Evolutionary conservation across 2,329 filamentous ascomycete genomes (phyloP), one percentile per base, ranked within the genome.

Genomic region (Exophiala aquamarina): DNA sequence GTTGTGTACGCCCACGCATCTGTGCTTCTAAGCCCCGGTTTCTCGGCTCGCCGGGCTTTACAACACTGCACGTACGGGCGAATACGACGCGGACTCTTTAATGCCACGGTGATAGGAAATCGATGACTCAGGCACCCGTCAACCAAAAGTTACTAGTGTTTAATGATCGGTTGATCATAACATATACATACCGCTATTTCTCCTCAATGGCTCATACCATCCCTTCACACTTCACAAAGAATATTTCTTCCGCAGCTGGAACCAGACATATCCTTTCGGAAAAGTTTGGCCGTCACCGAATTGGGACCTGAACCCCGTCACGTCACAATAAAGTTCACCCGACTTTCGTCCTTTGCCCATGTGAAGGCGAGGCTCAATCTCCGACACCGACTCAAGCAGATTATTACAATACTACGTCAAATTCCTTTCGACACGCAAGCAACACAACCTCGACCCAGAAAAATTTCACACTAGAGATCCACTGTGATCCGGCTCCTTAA

Each of bases 121-220:
- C 19, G 39, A 43, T 53, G 50, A 53, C 47, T 53, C 50, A 53
- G 50, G 50, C 50, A 53, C 35, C 46, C 38, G 31, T 33, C 13
- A 53, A 47, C 29, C 34, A 35, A 42, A n/a, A n/a, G n/a, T n/a
- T n/a, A 28, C 32, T 17, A 19, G 14, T 11, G 15, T 28, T 34
- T 18, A 20, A 32, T 26, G 2, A 28, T 42, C 31, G 32, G 42
- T 26, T 29, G 26, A 28, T n/a, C n/a, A n/a, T 43, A 32, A 52
- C 49, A 49, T 52, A 45, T 41, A 47, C 37, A 44, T 28, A 41
- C 41, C 38, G 21, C 23, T 23, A 26, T 18, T 26, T 37, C 41
- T 18, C 10, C 32, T 37, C 35, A 4, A 18, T 37, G n/a, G n/a
- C n/a, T n/a, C n/a, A n/a, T n/a, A n/a, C n/a, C n/a, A n/a, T 15